Conservation (phyloP, 2,329 filamentous ascomycete genomes). For the Ambrosiella xylebori region DNA sequence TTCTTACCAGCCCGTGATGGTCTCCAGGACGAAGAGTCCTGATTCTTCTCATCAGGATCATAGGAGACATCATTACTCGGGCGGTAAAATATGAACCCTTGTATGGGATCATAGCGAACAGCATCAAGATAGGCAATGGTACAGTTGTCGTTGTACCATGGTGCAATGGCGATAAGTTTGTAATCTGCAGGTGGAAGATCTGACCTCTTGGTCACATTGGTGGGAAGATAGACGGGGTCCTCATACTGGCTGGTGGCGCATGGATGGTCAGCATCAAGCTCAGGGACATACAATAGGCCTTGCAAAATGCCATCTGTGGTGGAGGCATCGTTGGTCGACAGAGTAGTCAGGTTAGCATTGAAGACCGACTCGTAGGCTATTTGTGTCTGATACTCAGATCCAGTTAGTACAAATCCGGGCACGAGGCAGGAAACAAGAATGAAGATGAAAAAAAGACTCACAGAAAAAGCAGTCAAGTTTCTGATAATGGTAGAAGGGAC, state of each 20-base stretch:
- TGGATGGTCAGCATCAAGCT: conserved; percentile 36
- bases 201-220: conserved; percentile 54
- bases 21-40: conserved; percentile 48
- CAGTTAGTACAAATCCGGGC: conserved; percentile 13
- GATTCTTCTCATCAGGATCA: not conserved
- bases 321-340: conserved; percentile 50
- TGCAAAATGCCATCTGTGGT: conserved; percentile 44
- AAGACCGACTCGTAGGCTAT: conserved; percentile 37
- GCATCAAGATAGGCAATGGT: conserved; percentile 53
- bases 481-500: conserved; percentile 36
- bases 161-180: conserved; percentile 64
- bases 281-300: conserved; percentile 75
- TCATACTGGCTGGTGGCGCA: conserved; percentile 46
- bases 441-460: conserved; percentile 20
- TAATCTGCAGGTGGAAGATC: conserved; percentile 54
- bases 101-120: conserved; percentile 39
- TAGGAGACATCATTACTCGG: conserved; percentile 32
- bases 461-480: conserved; percentile 39
- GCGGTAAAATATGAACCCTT: conserved; percentile 46
- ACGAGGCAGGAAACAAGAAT: not conserved
- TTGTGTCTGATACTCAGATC: conserved; percentile 20
- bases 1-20: conserved; percentile 42
- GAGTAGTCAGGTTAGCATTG: conserved; percentile 49
- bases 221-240: conserved; percentile 40
- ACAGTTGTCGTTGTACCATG: conserved; percentile 65